A percentile compares a stretch with the other conserved stretches of the same genome.
phyloP scores from a whole-genome alignment of 2,329 filamentous ascomycete genomes.

The Diaporthe sp. region DNA sequence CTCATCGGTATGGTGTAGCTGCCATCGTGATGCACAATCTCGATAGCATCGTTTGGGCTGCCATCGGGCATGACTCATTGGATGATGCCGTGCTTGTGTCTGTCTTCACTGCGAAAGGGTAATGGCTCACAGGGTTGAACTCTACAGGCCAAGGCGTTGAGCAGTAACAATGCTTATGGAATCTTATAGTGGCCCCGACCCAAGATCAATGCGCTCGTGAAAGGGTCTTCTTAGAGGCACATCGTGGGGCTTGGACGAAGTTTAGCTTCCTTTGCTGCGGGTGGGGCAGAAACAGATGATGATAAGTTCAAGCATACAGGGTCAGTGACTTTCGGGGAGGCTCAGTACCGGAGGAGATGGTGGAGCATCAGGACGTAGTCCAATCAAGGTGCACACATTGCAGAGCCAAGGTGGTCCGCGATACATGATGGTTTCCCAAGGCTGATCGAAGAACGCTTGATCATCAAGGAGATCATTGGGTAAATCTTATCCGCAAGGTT shows the following conservation, averaged over 20 bases:
- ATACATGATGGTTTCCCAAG: not conserved
- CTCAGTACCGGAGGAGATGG: too few species aligned
- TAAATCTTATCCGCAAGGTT: too few species aligned
- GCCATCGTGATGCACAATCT: not conserved
- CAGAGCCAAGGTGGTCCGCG: not conserved
- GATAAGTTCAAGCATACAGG: too few species aligned
- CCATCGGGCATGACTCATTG: not conserved
- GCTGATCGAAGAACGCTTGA: too few species aligned
- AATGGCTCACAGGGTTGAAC: not conserved
- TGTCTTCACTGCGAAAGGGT: rapidly evolving
- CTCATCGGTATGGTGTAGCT: not conserved
- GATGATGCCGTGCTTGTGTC: not conserved
- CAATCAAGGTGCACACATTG: not conserved
- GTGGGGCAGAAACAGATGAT: not conserved
- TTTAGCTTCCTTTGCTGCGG: not conserved
- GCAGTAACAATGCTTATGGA: not conserved
- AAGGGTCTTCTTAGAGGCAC: too few species aligned
- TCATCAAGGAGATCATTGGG: too few species aligned
- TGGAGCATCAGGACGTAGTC: too few species aligned
- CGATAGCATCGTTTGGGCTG: too few species aligned
- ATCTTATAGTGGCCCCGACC: not conserved
- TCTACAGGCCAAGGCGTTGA: not conserved
- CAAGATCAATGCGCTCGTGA: not conserved
- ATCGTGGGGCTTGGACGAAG: too few species aligned
- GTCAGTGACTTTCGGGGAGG: not conserved